phyloP scores from a whole-genome alignment of 2,329 filamentous ascomycete species.

The Myotisia sp. region DNA sequence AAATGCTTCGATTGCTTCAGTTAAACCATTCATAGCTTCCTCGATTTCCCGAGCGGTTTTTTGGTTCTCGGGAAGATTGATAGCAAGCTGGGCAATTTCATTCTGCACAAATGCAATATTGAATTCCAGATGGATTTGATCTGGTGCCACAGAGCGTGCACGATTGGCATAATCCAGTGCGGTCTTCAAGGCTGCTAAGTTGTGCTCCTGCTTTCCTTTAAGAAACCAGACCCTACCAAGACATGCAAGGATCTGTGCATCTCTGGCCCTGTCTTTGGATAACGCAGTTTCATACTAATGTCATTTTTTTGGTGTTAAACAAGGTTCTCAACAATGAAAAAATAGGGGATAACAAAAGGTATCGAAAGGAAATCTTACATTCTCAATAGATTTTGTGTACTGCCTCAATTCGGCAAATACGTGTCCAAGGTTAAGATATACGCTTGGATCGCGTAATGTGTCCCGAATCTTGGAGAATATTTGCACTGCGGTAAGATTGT shows the following conservation, averaged over 20 bases:
- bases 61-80: constrained; percentile 58
- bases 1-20: constrained; percentile 65
- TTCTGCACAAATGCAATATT: constrained; percentile 97
- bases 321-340: constrained; percentile 3
- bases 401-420: constrained; percentile 83
- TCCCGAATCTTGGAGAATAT: constrained; percentile 86
- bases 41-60: constrained; percentile 69
- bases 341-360: neutral
- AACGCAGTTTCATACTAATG: constrained; percentile 67
- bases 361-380: constrained; percentile 27
- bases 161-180: constrained; percentile 49
- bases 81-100: constrained; percentile 71
- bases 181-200: constrained; percentile 47
- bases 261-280: constrained; percentile 61
- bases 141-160: constrained; percentile 62
- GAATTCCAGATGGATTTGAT: constrained; percentile 86
- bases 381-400: constrained; percentile 81
- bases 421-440: constrained; percentile 88
- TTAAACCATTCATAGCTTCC: constrained; percentile 63
- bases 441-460: constrained; percentile 72
- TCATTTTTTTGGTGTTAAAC: constrained; percentile 14
- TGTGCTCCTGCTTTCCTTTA: constrained; percentile 57
- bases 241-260: constrained; percentile 68
- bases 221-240: constrained; percentile 78
- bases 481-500: constrained; percentile 64